phyloP scores from a whole-genome alignment of 495 filamentous ascomycete species.

The Rostrohypoxylon terebratum region DNA sequence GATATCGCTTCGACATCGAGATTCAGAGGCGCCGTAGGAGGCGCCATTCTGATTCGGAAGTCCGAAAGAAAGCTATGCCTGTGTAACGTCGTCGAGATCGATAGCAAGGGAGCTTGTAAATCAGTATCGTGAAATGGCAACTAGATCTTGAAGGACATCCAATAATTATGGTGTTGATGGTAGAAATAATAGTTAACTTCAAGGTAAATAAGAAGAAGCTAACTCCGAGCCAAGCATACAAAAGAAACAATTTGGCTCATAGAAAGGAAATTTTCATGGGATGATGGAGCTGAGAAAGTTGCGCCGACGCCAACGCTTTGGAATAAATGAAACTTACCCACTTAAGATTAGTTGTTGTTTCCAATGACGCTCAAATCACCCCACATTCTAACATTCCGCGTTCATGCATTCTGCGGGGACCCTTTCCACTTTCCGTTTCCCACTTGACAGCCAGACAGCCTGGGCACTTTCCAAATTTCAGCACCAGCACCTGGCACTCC shows the following conservation, averaged over 20 bases:
- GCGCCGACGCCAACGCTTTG: constrained; percentile 23
- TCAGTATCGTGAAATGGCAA: neutral
- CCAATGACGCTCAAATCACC: constrained; percentile 29
- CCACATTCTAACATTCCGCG: constrained; percentile 24
- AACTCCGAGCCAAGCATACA: constrained; percentile 1
- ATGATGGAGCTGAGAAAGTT: constrained; percentile 31
- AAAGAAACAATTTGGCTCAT: constrained; percentile 20
- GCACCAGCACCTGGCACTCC: neutral
- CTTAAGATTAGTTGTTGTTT: constrained; percentile 13
- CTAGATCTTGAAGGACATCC: neutral
- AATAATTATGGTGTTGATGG: neutral
- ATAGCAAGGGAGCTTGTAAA: constrained; percentile 14
- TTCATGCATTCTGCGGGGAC: constrained; percentile 37
- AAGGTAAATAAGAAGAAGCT: neutral
- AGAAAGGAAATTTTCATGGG: constrained; percentile 33
- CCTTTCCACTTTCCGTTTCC: constrained; percentile 4
- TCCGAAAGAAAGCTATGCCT: neutral
- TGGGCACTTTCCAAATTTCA: neutral
- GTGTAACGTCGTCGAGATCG: constrained; percentile 13
- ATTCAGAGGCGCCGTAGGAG: constrained; percentile 71
- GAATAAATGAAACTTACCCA: constrained; percentile 29
- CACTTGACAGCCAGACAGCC: no score
- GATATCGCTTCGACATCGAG: constrained; percentile 88
- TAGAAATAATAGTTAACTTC: neutral
- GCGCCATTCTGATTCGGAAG: constrained; percentile 67